Conservation (phyloP, 352 stramenopile species). For the Phytophthora europaea region DNA sequence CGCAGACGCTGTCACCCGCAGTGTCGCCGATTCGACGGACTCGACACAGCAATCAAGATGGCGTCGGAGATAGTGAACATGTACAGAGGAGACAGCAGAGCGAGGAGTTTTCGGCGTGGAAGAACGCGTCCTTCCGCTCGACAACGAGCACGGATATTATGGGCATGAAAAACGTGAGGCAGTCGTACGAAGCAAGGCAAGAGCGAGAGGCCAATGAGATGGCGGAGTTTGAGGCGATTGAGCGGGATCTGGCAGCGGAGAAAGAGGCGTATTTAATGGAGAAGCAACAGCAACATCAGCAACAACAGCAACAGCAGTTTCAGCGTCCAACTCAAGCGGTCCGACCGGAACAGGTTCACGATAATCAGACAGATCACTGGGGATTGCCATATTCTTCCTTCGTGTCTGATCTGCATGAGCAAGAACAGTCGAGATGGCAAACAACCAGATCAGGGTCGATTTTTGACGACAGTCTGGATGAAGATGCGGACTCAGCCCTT, state of each 20-base stretch:
- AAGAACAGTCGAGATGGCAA: slow-evolving; percentile 30
- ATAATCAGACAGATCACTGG: slow-evolving; percentile 24
- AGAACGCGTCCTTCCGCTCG: slow-evolving; percentile 38
- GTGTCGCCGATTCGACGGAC: slow-evolving; percentile 26
- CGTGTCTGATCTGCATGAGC: slow-evolving; percentile 34
- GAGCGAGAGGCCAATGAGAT: slow-evolving; percentile 79
- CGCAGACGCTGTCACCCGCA: slow-evolving; percentile 29
- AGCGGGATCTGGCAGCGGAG: slow-evolving; percentile 70
- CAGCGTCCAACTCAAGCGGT: not conserved
- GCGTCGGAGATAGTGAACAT: not conserved
- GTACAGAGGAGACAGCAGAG: slow-evolving; percentile 5
- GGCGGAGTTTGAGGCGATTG: slow-evolving; percentile 82
- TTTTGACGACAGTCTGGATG: slow-evolving; percentile 50
- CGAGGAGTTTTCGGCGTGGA: slow-evolving; percentile 28
- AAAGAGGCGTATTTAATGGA: slow-evolving; percentile 70
- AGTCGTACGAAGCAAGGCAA: slow-evolving; percentile 65
- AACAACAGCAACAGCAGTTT: slow-evolving; percentile 12
- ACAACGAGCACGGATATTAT: slow-evolving; percentile 65
- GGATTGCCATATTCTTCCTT: slow-evolving; percentile 40
- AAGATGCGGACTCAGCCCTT: slow-evolving; percentile 53
- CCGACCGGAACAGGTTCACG: slow-evolving; percentile 13
- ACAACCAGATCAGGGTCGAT: slow-evolving; percentile 6
- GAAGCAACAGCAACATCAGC: slow-evolving; percentile 24
- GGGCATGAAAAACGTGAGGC: slow-evolving; percentile 56
- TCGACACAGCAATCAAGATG: slow-evolving; percentile 8